Evolutionary conservation across 805 yeast species (phyloP), one percentile per base, ranked within the genome.

Genomic region (Candida loeiensis): DNA sequence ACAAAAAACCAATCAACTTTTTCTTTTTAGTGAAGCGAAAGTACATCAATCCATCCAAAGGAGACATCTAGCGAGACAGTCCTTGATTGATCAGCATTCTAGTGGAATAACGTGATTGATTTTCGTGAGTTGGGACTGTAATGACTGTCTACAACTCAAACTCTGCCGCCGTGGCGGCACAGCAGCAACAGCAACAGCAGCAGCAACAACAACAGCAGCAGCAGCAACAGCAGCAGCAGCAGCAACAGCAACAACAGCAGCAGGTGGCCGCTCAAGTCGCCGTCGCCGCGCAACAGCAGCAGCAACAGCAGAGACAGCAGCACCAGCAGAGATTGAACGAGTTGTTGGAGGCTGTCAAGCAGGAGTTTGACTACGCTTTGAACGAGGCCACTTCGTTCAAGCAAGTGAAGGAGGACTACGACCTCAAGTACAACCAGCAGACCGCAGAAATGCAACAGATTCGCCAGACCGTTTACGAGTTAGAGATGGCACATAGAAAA

Each of bases 361-460:
- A 82, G 58, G 99, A 91, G 70, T 90, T 90, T 52, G 91, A 87
- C 53, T 77, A 77, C 48, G 84, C 90, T 37, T 76, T 85, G 47
- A 80, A 79, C 56, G 97, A 91, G 64, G 95, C 96, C 12, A 77
- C 89, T 37, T 76, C 79, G 48, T 86, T 81, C 64, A 79, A 91
- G 54, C 79, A 86, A 61, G 96, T 89, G 61, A 91, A 89, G 68
- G 95, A 89, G 61, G 96, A 90, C 59, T 86, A 80, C 53, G 98
- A 91, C 63, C 71, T 83, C 52, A 90, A 90, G 60, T 82, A 88
- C 59, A 82, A 78, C 58, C 97, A 90, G 66, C 97, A 91, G 64
- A 82, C 88, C 42, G 85, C 82, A 39, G 99, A 93, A 63, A 81
- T 91, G 77, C 90, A 89, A 58, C 95, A 86, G 60, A 89, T 91